Evolutionary conservation across 148 eudicot species (phyloP).

Genomic region (Chenopodium quinoa): DNA sequence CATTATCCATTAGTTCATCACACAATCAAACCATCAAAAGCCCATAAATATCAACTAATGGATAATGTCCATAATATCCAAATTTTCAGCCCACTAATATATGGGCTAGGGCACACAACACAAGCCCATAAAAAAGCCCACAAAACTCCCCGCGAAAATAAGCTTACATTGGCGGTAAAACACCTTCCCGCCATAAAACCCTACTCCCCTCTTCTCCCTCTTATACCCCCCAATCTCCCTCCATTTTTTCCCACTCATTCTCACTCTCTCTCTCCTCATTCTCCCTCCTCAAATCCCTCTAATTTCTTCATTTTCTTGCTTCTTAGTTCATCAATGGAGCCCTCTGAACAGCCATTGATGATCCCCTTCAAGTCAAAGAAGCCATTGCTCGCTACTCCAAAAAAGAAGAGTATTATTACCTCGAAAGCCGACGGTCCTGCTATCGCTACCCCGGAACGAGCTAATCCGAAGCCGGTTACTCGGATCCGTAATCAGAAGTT

Average conservation of each 20-base stretch:
- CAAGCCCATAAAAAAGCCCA: not conserved
- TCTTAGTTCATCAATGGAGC: constrained; percentile 20
- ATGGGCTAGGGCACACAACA: constrained; percentile 1
- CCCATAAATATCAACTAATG: too few relatives aligned
- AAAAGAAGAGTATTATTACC: constrained; percentile 25
- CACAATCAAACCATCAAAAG: too few relatives aligned
- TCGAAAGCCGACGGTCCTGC: not conserved
- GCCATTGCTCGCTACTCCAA: constrained; percentile 21
- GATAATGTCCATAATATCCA: too few relatives aligned
- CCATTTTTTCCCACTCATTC: not conserved
- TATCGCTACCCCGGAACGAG: constrained; percentile 47
- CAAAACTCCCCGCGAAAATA: not conserved
- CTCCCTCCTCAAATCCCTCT: not conserved
- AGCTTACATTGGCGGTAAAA: constrained; percentile 37
- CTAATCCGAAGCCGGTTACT: constrained; percentile 22
- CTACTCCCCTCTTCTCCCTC: not conserved
- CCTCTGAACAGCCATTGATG: constrained; percentile 23
- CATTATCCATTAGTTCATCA: too few relatives aligned
- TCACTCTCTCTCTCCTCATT: not conserved
- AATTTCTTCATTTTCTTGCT: too few relatives aligned
- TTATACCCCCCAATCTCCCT: not conserved
- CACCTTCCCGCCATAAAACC: constrained; percentile 36
- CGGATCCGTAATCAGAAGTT: constrained; percentile 32
- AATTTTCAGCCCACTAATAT: not conserved
- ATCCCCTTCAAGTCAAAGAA: constrained; percentile 50